phyloP scores from a whole-genome alignment of 2,329 filamentous ascomycete genomes.

The Penicillium sp. region DNA sequence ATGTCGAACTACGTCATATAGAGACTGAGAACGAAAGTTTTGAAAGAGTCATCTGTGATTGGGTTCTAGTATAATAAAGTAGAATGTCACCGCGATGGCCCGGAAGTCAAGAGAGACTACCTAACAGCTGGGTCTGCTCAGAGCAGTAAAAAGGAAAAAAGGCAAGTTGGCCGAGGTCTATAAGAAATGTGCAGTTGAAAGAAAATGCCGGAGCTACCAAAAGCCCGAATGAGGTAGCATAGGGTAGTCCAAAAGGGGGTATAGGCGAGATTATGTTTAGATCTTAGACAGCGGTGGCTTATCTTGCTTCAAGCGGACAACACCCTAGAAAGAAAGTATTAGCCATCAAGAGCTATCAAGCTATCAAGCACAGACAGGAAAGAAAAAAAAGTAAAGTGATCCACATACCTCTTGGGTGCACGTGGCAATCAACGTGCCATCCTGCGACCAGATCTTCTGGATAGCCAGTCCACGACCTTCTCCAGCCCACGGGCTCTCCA shows the following conservation, averaged over 20 bases:
- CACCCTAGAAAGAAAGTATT: constrained; percentile 35
- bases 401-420: constrained; percentile 53
- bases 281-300: constrained; percentile 37
- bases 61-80: not conserved
- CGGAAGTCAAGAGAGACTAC: not conserved
- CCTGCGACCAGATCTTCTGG: constrained; percentile 53
- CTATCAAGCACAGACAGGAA: not conserved
- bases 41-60: not conserved
- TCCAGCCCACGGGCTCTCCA: constrained; percentile 54
- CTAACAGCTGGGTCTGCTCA: not conserved
- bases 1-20: not conserved
- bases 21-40: not conserved
- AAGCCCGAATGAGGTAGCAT: not conserved
- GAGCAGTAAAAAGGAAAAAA: not conserved
- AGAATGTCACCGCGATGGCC: not conserved
- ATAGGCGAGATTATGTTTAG: constrained; percentile 16
- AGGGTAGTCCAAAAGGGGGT: constrained; percentile 1
- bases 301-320: constrained; percentile 51
- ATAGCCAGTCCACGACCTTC: constrained; percentile 52
- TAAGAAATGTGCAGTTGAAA: constrained; percentile 10
- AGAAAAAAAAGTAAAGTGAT: not conserved
- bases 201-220: not conserved
- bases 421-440: constrained; percentile 52
- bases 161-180: constrained; percentile 12
- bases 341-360: not conserved